Evolutionary conservation across 495 filamentous ascomycete genomes (phyloP), one percentile per base, ranked within the genome.

Genomic region (Daldinia concentrica): DNA sequence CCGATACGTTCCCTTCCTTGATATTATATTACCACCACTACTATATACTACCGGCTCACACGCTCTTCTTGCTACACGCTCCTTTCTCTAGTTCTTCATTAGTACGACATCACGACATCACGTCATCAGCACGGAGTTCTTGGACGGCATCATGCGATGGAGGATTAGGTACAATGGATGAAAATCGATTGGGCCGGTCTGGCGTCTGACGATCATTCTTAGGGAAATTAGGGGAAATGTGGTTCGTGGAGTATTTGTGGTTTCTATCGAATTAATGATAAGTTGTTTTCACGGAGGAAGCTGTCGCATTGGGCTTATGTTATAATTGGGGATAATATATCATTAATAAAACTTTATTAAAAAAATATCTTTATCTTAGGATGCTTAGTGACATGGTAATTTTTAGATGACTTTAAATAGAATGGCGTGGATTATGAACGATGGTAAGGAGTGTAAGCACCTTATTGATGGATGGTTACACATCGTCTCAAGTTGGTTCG

Each of bases 121-220:
- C 43, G 43, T 24, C 8, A 14, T 22, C 2, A 24, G 43, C 43
- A 48, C 8, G 43, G 43, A 48, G 43, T 48, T 24, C 1, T 26
- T 7, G 57, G 32, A 60, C 37, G 30, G 55, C 41, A 59, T 60
- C 17, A 15, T 12, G 36, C 36, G 12, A 37, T 37, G 36, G 34
- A 37, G 34, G 34, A 37, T 37, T 12, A 37, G 34, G 34, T 37
- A 14, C 9, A 37, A 41, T n/a, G 15, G 37, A 39, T n/a, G 37
- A 26, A 45, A 45, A 58, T 48, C 24, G 15, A 41, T n/a, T 39
- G 56, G 22, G 52, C 50, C 6, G 29, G 30, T 26, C 26, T 54
- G 56, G 64, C 56, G 48, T 60, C 64, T 37, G 43, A 54, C 57
- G 6, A 52, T 66, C 39, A 15, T 59, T 67, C 39, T 17, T 8